These are phyloP conservation scores for Kregervanrija delftensis DNA, from an alignment of 805 yeast genomes.

Conservation along the genomic window DNA sequence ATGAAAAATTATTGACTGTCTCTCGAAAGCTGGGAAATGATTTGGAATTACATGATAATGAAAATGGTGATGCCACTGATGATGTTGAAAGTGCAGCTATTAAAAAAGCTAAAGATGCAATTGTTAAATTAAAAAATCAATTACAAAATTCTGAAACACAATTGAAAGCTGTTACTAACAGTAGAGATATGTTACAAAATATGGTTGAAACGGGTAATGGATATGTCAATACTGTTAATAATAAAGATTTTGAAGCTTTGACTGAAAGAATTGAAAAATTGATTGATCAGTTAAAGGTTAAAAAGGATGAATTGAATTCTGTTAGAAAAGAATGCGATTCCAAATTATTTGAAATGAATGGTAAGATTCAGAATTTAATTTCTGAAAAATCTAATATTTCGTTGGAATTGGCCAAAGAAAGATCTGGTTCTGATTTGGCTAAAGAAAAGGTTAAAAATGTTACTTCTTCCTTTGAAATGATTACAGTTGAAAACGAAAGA, in stretches of 20 bases:
- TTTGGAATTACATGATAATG: conserved; percentile 55
- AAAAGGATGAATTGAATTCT: conserved; percentile 33
- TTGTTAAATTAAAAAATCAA: conserved; percentile 53
- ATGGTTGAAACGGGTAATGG: conserved; percentile 26
- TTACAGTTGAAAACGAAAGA: conserved; percentile 40
- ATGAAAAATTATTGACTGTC: conserved; percentile 61
- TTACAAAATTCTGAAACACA: conserved; percentile 44
- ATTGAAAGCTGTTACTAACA: conserved; percentile 49
- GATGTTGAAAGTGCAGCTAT: conserved; percentile 21
- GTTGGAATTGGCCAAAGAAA: conserved; percentile 45
- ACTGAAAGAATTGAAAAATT: conserved; percentile 22
- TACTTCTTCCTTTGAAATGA: conserved; percentile 32
- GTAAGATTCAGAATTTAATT: conserved; percentile 34
- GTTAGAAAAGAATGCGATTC: conserved; percentile 33
- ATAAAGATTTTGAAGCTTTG: conserved; percentile 10
- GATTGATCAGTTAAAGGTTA: conserved; percentile 25
- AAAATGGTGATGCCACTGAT: conserved; percentile 46
- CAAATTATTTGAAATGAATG: conserved; percentile 43
- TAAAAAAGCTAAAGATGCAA: conserved; percentile 55
- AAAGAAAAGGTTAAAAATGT: conserved; percentile 43
- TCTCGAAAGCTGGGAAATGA: conserved; percentile 67
- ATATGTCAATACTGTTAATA: conserved; percentile 4
- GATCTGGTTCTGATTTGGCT: conserved; percentile 46
- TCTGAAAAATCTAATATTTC: conserved; percentile 40
- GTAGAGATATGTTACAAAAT: conserved; percentile 56